These are phyloP conservation scores for Beta corolliflora DNA, from an alignment of 179 eudicot genomes.

Conservation along the genomic window DNA sequence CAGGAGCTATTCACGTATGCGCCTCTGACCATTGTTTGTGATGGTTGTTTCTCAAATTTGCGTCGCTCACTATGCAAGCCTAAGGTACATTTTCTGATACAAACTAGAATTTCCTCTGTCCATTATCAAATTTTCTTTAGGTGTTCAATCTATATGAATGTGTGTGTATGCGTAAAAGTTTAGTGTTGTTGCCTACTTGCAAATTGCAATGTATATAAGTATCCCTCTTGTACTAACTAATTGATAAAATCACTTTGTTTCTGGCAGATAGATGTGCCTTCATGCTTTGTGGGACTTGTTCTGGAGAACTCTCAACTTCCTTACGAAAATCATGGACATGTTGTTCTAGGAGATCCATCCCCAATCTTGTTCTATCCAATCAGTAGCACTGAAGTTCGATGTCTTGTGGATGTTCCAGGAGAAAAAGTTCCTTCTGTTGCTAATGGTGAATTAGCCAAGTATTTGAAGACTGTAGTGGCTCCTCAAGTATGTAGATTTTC, in stretches of 20 bases:
- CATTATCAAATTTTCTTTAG: not conserved
- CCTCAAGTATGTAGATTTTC: constrained; percentile 49
- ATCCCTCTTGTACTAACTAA: not conserved
- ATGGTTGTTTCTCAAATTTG: constrained; percentile 84
- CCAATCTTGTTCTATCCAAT: constrained; percentile 64
- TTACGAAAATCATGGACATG: constrained; percentile 69
- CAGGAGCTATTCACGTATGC: constrained; percentile 67
- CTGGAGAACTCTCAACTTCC: constrained; percentile 70
- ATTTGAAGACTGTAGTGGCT: constrained; percentile 60
- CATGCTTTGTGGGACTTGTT: constrained; percentile 69
- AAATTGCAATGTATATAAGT: not conserved
- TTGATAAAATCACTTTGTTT: not conserved
- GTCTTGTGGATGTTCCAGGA: constrained; percentile 86
- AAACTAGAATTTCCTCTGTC: not conserved
- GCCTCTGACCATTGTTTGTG: constrained; percentile 85
- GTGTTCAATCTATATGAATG: not conserved
- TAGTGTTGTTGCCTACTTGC: not conserved
- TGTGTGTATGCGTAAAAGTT: not conserved
- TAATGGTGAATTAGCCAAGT: constrained; percentile 65
- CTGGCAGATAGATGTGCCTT: constrained; percentile 65
- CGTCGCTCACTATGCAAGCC: constrained; percentile 63
- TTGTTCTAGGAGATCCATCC: constrained; percentile 67
- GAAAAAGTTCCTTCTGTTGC: constrained; percentile 67
- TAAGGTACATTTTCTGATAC: constrained; percentile 36
- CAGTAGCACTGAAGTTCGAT: constrained; percentile 69